phyloP scores from a whole-genome alignment of 305 asterid species.

The Rubia peregrina region DNA sequence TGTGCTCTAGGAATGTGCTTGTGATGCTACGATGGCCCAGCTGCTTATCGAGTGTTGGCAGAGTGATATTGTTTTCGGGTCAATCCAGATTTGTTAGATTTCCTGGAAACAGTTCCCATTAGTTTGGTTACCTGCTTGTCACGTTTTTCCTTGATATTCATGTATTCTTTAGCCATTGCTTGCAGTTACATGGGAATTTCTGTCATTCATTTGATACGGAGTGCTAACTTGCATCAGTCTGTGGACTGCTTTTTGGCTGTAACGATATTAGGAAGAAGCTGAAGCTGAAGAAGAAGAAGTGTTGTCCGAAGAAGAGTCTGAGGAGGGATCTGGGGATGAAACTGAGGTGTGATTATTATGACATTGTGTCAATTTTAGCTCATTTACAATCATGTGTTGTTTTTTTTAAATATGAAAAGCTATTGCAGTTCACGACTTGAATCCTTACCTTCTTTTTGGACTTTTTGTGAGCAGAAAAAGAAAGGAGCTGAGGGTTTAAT shows the following conservation, averaged over 20 bases:
- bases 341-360: constrained; percentile 33
- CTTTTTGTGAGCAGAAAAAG: constrained; percentile 40
- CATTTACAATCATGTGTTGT: neutral
- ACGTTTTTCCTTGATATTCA: neutral
- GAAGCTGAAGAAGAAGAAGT: constrained; percentile 57
- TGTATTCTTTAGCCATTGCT: neutral
- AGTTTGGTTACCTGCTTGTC: neutral
- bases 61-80: neutral
- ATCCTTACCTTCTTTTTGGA: neutral
- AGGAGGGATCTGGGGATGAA: constrained; percentile 65
- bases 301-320: constrained; percentile 52
- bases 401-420: neutral
- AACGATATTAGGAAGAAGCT: constrained; percentile 43
- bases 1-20: neutral
- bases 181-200: neutral
- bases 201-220: neutral
- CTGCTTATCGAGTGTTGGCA: neutral
- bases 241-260: neutral
- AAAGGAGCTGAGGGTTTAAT: constrained; percentile 84
- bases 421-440: constrained; percentile 10
- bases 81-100: neutral
- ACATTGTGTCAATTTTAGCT: neutral
- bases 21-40: neutral
- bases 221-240: neutral
- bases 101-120: neutral